These are phyloP conservation scores for Balansia obtecta DNA, from an alignment of 2,329 filamentous ascomycete genomes.

Conservation along the genomic window DNA sequence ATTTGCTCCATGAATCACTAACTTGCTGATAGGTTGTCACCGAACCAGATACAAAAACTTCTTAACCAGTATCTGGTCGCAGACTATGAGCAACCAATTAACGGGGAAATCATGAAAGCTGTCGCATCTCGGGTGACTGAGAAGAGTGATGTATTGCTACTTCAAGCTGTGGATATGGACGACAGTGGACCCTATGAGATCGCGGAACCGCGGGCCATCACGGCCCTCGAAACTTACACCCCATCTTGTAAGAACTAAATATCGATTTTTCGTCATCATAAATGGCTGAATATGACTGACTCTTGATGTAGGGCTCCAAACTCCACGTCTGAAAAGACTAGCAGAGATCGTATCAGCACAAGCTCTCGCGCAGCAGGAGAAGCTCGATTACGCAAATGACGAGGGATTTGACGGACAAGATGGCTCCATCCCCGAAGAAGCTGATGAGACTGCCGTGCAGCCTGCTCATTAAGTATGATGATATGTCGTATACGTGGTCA, in stretches of 20 bases:
- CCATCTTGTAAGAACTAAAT: conserved; percentile 64
- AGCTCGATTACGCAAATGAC: conserved; percentile 46
- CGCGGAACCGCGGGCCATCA: conserved; percentile 90
- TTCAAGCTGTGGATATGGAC: conserved; percentile 96
- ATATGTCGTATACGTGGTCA: conserved; percentile 1
- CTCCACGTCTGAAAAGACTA: conserved; percentile 81
- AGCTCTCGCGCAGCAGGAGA: conserved; percentile 90
- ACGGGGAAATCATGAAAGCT: conserved; percentile 99
- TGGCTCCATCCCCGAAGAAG: conserved; percentile 34
- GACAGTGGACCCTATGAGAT: conserved; percentile 98
- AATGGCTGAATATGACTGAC: conserved; percentile 14
- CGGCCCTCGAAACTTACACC: conserved; percentile 93
- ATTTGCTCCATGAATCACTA: neutral
- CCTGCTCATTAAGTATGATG: conserved; percentile 2
- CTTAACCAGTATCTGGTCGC: conserved; percentile 97
- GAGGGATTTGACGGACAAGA: conserved; percentile 37
- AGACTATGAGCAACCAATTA: conserved; percentile 98
- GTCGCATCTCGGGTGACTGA: conserved; percentile 94
- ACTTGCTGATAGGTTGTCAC: conserved; percentile 57
- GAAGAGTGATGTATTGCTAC: conserved; percentile 90
- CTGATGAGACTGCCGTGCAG: conserved; percentile 30
- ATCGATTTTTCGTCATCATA: neutral
- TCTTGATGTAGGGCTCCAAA: conserved; percentile 69
- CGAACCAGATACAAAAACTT: conserved; percentile 97
- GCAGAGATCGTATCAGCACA: conserved; percentile 98